phyloP scores from a whole-genome alignment of 176 grass and related monocot genomes.

The Calamus simplicifolius region DNA sequence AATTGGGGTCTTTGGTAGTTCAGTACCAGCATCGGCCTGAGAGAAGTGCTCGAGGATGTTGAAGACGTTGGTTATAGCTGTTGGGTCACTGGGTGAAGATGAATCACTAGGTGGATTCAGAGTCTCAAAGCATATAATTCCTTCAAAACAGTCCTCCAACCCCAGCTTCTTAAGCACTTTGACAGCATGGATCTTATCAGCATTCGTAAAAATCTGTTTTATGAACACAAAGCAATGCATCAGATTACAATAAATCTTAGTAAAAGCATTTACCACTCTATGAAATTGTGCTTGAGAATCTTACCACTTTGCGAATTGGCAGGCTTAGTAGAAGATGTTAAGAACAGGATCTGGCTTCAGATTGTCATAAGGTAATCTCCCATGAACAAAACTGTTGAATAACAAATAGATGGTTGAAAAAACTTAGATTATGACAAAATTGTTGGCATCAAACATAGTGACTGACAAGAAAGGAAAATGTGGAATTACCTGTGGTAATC shows the following conservation, averaged over 20 bases:
- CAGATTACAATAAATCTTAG: background rate
- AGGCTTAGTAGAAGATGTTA: slow-evolving; percentile 78
- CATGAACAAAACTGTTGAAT: slow-evolving; percentile 67
- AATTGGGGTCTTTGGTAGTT: slow-evolving; percentile 70
- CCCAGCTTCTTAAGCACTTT: slow-evolving; percentile 66
- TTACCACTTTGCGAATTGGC: slow-evolving; percentile 76
- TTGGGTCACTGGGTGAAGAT: slow-evolving; percentile 19
- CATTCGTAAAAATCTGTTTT: slow-evolving; percentile 88
- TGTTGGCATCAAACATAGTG: too few species aligned
- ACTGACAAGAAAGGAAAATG: too few species aligned
- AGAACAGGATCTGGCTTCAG: slow-evolving; percentile 81
- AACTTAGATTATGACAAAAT: too few species aligned
- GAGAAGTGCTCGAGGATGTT: slow-evolving; percentile 72
- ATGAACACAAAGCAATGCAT: background rate
- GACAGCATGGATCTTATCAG: slow-evolving; percentile 59
- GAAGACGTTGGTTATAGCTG: slow-evolving; percentile 31
- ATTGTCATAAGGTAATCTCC: slow-evolving; percentile 83
- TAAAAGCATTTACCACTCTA: background rate
- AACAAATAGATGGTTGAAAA: background rate
- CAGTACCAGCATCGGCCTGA: slow-evolving; percentile 8
- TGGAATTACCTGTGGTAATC: slow-evolving; percentile 53
- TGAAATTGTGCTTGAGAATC: background rate
- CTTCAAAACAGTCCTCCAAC: slow-evolving; percentile 91
- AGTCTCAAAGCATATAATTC: slow-evolving; percentile 98
- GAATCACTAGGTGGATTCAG: slow-evolving; percentile 43